These are phyloP conservation scores for Fusarium chuoi DNA, from an alignment of 2,329 filamentous ascomycete species.

Conservation along the genomic window DNA sequence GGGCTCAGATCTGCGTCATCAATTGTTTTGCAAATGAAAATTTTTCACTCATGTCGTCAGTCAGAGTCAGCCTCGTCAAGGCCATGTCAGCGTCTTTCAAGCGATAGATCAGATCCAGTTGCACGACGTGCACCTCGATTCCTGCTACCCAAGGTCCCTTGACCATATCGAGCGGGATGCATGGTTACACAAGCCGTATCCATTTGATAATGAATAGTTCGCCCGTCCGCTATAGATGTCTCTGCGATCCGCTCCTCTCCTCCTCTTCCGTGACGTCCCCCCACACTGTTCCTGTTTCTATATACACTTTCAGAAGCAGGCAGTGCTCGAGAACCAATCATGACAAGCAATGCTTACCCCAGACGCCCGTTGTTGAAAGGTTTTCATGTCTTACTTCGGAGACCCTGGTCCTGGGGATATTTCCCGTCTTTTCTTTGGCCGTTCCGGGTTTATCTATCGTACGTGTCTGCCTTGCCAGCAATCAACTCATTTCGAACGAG, in stretches of 20 bases:
- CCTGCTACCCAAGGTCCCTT: neutral
- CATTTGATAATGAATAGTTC: constrained; percentile 18
- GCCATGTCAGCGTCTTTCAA: neutral
- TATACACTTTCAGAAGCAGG: constrained; percentile 20
- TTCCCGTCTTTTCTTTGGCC: constrained; percentile 8
- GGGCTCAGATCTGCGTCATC: neutral
- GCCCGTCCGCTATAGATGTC: constrained; percentile 2
- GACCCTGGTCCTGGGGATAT: neutral
- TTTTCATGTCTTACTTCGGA: constrained; percentile 28
- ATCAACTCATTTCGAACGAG: constrained; percentile 22
- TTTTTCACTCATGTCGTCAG: neutral
- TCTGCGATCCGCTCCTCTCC: constrained; percentile 29
- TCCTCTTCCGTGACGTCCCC: neutral
- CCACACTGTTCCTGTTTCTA: constrained; percentile 25
- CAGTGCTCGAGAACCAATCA: constrained; percentile 28
- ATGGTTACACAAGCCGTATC: constrained; percentile 14
- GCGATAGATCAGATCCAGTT: constrained; percentile 9
- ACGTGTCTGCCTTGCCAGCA: constrained; percentile 28
- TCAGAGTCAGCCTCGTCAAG: neutral
- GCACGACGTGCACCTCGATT: constrained; percentile 7
- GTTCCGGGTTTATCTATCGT: neutral
- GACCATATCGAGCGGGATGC: neutral
- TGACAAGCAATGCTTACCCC: constrained; percentile 21
- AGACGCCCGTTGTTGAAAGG: constrained; percentile 32
- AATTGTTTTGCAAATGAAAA: neutral